Conservation (phyloP, 768 basidiomycete genomes). For the Lentinus brumalis region DNA sequence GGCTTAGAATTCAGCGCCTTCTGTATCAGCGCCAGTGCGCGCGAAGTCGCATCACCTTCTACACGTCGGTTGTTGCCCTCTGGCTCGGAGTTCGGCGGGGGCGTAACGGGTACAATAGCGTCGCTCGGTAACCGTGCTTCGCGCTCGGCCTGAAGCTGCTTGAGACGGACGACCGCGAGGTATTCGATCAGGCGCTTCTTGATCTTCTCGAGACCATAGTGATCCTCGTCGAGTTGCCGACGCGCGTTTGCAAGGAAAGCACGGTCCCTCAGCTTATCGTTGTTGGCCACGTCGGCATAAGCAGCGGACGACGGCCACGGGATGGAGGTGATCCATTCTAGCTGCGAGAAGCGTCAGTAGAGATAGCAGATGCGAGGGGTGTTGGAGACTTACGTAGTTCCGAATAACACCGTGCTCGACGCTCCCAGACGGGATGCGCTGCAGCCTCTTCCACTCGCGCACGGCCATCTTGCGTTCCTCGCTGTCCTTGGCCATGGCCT, state of each 20-base stretch:
- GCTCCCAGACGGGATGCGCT: constrained; percentile 86
- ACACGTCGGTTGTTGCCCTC: constrained; percentile 6
- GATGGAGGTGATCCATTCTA: constrained; percentile 86
- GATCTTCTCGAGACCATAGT: constrained; percentile 90
- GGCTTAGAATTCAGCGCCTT: constrained; percentile 18
- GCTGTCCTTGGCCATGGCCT: constrained; percentile 68
- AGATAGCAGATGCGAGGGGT: background rate
- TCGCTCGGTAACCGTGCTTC: constrained; percentile 4
- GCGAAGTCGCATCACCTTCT: constrained; percentile 22
- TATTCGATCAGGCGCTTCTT: constrained; percentile 92
- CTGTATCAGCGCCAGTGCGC: constrained; percentile 14
- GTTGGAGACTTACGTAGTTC: constrained; percentile 60
- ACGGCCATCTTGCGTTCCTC: constrained; percentile 84
- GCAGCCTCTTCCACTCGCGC: constrained; percentile 81
- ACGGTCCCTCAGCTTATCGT: constrained; percentile 47
- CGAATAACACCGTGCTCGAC: constrained; percentile 90
- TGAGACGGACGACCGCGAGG: constrained; percentile 78
- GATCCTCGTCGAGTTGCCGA: constrained; percentile 82
- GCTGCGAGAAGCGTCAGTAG: constrained; percentile 41
- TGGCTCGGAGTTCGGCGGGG: constrained; percentile 11
- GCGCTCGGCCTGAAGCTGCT: constrained; percentile 34
- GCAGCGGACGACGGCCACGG: constrained; percentile 64
- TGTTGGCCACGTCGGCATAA: constrained; percentile 21
- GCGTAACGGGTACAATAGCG: constrained; percentile 7
- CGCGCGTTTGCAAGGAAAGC: constrained; percentile 73